Conservation (phyloP, 176 grass and related monocot genomes). For the Alloteropsis semialata region DNA sequence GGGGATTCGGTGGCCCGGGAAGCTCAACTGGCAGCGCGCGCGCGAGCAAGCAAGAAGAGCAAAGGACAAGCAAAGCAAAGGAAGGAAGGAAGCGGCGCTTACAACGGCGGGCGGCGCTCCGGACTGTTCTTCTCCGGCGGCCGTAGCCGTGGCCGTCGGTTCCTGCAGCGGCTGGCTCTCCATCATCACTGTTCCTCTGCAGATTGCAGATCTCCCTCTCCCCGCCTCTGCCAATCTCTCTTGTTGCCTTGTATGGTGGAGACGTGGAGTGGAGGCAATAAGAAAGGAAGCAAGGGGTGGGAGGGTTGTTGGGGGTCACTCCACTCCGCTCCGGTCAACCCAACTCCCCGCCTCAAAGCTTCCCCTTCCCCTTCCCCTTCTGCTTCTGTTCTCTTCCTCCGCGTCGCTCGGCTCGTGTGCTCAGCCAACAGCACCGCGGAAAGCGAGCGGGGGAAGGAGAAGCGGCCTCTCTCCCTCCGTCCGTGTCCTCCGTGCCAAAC, state of each 20-base stretch:
- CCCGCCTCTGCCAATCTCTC: not conserved
- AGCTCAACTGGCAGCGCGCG: not conserved
- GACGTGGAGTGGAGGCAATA: slow-evolving; percentile 11
- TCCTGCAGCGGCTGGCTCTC: slow-evolving; percentile 65
- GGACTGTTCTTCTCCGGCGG: not conserved
- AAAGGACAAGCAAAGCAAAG: no score
- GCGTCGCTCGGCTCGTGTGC: not conserved
- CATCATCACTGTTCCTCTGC: slow-evolving; percentile 28
- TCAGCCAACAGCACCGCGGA: not conserved
- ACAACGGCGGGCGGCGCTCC: slow-evolving; percentile 43
- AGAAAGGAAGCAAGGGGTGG: not conserved
- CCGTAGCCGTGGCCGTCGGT: not conserved
- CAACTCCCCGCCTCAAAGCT: not conserved
- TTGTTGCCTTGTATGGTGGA: not conserved
- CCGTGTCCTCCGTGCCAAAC: not conserved
- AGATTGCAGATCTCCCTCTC: slow-evolving; percentile 21
- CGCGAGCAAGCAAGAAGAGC: not conserved
- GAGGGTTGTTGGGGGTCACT: slow-evolving; percentile 30
- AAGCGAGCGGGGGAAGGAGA: not conserved
- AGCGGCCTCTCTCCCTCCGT: not conserved
- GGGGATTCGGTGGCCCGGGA: not conserved
- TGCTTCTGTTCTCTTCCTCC: not conserved
- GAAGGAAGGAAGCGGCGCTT: not conserved
- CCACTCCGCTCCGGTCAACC: slow-evolving; percentile 22
- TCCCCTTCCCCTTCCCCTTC: not conserved